Conservation (phyloP, 768 basidiomycete genomes). For the Calvatia gigantea region DNA sequence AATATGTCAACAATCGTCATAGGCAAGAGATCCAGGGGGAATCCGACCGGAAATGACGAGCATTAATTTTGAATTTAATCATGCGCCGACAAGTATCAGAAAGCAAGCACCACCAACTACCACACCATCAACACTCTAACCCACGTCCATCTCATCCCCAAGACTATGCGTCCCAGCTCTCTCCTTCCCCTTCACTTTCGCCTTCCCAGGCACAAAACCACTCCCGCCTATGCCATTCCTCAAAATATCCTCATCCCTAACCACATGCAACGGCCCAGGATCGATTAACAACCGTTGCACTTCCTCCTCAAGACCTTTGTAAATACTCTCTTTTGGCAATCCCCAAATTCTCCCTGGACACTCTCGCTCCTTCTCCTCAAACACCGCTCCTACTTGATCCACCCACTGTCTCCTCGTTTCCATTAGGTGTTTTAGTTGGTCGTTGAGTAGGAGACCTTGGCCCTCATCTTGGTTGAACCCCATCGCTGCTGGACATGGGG, state of each 20-base stretch:
- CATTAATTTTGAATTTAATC: conserved; percentile 11
- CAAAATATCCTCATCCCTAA: conserved; percentile 14
- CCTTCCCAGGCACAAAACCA: conserved; percentile 14
- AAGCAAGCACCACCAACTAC: neutral
- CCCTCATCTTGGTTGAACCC: conserved; percentile 70
- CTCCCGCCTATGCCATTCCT: conserved; percentile 14
- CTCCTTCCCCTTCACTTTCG: conserved; percentile 45
- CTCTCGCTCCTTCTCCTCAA: conserved; percentile 68
- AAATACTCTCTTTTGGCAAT: conserved; percentile 74
- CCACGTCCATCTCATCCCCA: conserved; percentile 66
- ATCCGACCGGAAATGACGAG: conserved; percentile 2
- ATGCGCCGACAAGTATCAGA: neutral
- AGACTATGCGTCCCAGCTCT: conserved; percentile 27
- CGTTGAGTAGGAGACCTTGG: conserved; percentile 56
- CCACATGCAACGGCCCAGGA: conserved; percentile 15
- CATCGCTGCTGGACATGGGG: conserved; percentile 67
- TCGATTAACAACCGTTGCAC: conserved; percentile 37
- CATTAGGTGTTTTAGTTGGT: conserved; percentile 69
- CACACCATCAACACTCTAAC: conserved; percentile 28
- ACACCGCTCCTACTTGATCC: conserved; percentile 66
- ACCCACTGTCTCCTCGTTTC: conserved; percentile 79
- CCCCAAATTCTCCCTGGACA: conserved; percentile 72
- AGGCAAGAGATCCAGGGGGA: neutral
- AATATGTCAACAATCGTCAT: neutral
- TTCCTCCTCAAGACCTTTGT: conserved; percentile 69